Conservation (phyloP, 2,329 filamentous ascomycete species). For the Cercospora sp. region DNA sequence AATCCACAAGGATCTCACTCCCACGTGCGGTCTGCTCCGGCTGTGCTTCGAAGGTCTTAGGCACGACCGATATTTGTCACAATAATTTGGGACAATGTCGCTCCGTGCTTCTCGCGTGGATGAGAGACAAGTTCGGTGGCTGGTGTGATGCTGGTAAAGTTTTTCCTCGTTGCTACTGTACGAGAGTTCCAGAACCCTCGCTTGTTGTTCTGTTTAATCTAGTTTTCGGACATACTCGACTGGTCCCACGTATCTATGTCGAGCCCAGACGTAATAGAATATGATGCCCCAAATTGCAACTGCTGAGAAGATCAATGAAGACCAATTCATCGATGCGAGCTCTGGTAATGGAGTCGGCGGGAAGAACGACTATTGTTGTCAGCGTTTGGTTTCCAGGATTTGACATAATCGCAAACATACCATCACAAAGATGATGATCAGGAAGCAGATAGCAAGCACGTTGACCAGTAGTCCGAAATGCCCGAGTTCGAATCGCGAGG, state of each 20-base stretch:
- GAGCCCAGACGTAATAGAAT: constrained; percentile 25
- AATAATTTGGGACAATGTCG: not conserved
- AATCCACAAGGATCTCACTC: not conserved
- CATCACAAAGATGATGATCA: constrained; percentile 14
- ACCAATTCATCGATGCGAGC: constrained; percentile 29
- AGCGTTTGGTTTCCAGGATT: not conserved
- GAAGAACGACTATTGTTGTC: constrained; percentile 21
- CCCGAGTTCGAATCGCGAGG: constrained; percentile 29
- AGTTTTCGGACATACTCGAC: constrained; percentile 27
- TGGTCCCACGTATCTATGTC: constrained; percentile 25
- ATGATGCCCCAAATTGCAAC: constrained; percentile 21
- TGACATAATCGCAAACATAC: not conserved
- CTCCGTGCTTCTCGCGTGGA: not conserved
- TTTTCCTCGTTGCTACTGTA: not conserved
- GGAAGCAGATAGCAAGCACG: constrained; percentile 23
- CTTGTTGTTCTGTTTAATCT: constrained; percentile 10
- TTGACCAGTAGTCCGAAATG: constrained; percentile 23
- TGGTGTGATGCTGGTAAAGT: not conserved
- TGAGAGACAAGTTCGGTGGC: not conserved
- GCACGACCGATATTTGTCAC: not conserved
- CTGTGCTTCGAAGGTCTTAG: not conserved
- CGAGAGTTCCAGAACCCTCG: not conserved
- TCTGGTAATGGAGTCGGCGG: constrained; percentile 23
- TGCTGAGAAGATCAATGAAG: constrained; percentile 26
- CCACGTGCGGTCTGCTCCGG: not conserved